Conservation (phyloP, 768 basidiomycete species). For the Pisolithus orientalis region DNA sequence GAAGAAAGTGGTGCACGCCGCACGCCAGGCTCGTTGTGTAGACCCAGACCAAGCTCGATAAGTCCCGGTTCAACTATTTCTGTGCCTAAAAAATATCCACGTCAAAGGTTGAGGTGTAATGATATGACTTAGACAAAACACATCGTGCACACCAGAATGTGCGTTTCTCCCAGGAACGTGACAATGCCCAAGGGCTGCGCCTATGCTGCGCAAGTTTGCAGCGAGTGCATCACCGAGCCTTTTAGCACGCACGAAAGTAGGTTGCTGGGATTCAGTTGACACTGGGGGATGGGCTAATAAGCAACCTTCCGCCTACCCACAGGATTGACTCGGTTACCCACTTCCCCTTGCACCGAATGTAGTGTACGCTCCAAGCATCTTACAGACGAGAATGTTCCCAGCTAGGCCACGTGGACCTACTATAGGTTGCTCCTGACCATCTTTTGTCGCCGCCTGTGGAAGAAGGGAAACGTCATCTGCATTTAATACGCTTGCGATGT, state of each 20-base stretch:
- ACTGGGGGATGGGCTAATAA: background rate
- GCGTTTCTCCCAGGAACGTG: conserved; percentile 44
- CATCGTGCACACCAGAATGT: conserved; percentile 6
- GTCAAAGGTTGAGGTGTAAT: background rate
- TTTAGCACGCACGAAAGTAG: conserved; percentile 15
- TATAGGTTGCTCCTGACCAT: conserved; percentile 15
- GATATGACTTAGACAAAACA: background rate
- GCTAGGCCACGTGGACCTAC: conserved; percentile 47
- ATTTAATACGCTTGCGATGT: conserved; percentile 43
- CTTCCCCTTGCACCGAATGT: conserved; percentile 29
- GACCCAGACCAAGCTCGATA: conserved; percentile 43
- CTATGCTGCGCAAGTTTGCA: conserved; percentile 28
- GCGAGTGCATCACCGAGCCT: conserved; percentile 28
- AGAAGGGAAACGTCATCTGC: conserved; percentile 51
- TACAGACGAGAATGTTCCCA: conserved; percentile 47
- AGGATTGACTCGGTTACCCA: conserved; percentile 1
- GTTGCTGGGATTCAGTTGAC: background rate
- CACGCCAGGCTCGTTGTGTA: conserved; percentile 51
- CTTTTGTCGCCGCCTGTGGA: conserved; percentile 7
- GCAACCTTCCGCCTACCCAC: too few relatives aligned
- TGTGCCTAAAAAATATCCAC: background rate
- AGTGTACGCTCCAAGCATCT: conserved; percentile 46
- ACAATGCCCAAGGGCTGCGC: conserved; percentile 46
- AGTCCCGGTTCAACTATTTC: conserved; percentile 4
- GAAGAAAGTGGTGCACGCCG: conserved; percentile 12